phyloP scores from a whole-genome alignment of 2,329 filamentous ascomycete species.

The Plenodomus lindquistii region DNA sequence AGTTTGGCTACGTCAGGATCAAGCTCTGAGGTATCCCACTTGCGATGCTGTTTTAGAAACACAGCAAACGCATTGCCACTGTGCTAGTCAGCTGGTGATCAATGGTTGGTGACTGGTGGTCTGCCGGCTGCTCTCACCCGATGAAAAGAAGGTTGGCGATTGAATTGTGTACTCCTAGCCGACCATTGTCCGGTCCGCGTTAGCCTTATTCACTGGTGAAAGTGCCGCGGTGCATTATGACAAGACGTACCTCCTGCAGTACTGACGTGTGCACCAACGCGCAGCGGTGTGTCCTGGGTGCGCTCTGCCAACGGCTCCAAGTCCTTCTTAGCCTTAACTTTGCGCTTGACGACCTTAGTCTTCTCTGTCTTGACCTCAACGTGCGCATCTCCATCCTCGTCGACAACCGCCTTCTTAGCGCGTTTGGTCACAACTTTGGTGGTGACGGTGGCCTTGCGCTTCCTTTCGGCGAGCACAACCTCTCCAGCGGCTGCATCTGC shows the following conservation, averaged over 20 bases:
- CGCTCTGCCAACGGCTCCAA: conserved; percentile 69
- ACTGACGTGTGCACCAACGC: conserved; percentile 91
- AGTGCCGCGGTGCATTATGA: background rate
- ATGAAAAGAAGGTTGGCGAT: conserved; percentile 77
- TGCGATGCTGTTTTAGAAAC: conserved; percentile 94
- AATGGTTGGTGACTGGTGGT: too few relatives aligned
- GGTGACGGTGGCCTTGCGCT: conserved; percentile 33
- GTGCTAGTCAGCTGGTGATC: conserved; percentile 27
- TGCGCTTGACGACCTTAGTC: conserved; percentile 43
- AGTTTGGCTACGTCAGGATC: conserved; percentile 66
- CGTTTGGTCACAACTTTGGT: conserved; percentile 19
- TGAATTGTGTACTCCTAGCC: conserved; percentile 81
- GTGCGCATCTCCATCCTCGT: conserved; percentile 1
- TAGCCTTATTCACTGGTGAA: conserved; percentile 11
- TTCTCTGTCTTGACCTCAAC: conserved; percentile 7
- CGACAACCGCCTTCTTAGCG: conserved; percentile 11
- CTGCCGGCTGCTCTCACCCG: conserved; percentile 54
- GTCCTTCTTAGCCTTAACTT: conserved; percentile 49
- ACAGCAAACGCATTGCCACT: conserved; percentile 90
- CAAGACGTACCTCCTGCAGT: conserved; percentile 74
- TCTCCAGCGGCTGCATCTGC: conserved; percentile 11
- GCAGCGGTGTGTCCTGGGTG: conserved; percentile 74
- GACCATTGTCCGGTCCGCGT: conserved; percentile 19
- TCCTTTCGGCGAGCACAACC: conserved; percentile 16
- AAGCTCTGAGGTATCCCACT: conserved; percentile 85